Base-by-base conservation (phyloP, 2,329 filamentous ascomycete species). In the Fusarium fracticaudum region DNA sequence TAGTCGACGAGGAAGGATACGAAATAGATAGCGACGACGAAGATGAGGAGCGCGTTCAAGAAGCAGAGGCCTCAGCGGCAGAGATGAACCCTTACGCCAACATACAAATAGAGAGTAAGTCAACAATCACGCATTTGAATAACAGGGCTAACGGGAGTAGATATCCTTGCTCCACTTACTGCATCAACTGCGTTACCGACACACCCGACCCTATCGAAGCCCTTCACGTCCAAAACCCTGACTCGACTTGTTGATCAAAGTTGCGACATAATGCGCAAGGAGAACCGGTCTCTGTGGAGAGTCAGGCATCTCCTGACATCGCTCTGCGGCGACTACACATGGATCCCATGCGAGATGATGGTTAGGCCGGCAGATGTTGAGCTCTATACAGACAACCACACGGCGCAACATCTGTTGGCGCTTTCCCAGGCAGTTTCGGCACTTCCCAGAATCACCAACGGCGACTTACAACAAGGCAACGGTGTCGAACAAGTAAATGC, bases 1-100 rank as follows among this genome's bases (percentile, higher is more conserved):
- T 93, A 53, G 85, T 93, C 74, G 93, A 96, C 82, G 91, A 94
- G 51, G 93, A 96, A 76, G 93, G 93, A 72, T 94, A 93, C 79
- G 91, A 94, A 72, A 85, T 94, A 63, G 91, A 94, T 47, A 92
- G 90, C 79, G 91, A 92, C 70, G 92, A 94, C 67, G 91, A 93
- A 69, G 89, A 93, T 64, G 89, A 93, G 62, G 89, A 91, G 47
- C 88, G 87, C 64, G 81, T 90, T 29, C 87, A 88, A 72, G 89
- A 91, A 55, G 91, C 91, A 47, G 84, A 89, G 55, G 86, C 89
- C 51, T 84, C 88, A 8, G 90, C 91, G n/a, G 88, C 91, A 41
- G 91, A 93, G 73, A 87, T 92, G 58, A 91, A 96, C 76, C 93
- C 93, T 0, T 96, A 95, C 79, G 88, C 91, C 57, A 90, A 91